Base-by-base conservation (phyloP, 2,329 filamentous ascomycete species). In the Alternaria triticina region DNA sequence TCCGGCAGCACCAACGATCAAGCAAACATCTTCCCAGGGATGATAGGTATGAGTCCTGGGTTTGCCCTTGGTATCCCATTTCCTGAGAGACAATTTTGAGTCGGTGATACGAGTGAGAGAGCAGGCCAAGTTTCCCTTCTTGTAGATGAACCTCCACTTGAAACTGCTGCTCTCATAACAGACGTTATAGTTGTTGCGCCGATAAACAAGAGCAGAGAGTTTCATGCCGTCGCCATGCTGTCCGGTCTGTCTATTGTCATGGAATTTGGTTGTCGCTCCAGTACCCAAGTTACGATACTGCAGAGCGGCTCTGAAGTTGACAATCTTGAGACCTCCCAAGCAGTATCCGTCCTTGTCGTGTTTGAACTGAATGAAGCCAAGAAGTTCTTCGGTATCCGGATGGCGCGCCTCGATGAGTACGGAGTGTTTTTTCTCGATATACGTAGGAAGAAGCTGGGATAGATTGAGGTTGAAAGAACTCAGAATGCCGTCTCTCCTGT, bases 221-320 rank as follows among this genome's bases (percentile, higher is more conserved):
- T 74, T 74, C 46, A 73, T 44, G 3, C 72, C 69, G 23, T 74
- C 70, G 6, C 69, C 68, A 60, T 69, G 66, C 30, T 73, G 61
- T n/a, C 70, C 71, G 2, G 54, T 52, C 28, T 74, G 69, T 20
- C 47, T 15, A 12, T 1, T 0, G 33, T 69, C 43, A 13, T 45
- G 5, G 43, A 5, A 10, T 17, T 45, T 45, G 3, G 43, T 23
- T 6, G 43, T 45, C 7, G 43, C 17, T 2, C 43, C 43, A 45
- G 43, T 45, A 22, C 20, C 43, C 43, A 45, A 12, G 6, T 45
- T 13, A 17, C 20, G 5, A 17, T 23, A 45, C 20, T 6, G 22
- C 10, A 45, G 43, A 23, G 20, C 22, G 43, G 43, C 43, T 22
- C 22, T 23, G 43, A 44, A 44, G 17, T 44, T 44, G 43, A 44